These are phyloP conservation scores for Halophytophthora polymorphica DNA, from an alignment of 352 stramenopile species.

Conservation along the genomic window DNA sequence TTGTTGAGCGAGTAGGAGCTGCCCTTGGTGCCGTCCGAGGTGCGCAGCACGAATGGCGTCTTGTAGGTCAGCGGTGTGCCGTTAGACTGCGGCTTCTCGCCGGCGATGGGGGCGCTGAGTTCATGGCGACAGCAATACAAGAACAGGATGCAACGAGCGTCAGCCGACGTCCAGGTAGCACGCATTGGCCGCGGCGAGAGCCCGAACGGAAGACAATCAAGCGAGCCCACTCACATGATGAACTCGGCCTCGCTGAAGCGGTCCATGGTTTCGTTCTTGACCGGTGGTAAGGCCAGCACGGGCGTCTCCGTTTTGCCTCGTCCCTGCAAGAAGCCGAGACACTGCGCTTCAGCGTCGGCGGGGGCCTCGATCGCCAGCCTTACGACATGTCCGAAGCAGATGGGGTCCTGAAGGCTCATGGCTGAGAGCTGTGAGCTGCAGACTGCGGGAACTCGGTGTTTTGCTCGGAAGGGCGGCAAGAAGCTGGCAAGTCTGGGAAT, in stretches of 20 bases:
- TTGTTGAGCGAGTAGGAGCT: slow-evolving; percentile 76
- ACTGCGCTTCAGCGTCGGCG: slow-evolving; percentile 12
- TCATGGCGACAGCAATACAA: no score
- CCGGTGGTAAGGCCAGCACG: slow-evolving; percentile 52
- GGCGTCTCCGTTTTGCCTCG: slow-evolving; percentile 32
- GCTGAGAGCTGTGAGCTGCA: slow-evolving; percentile 3
- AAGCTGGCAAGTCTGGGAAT: slow-evolving; percentile 30
- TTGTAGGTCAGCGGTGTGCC: slow-evolving; percentile 61
- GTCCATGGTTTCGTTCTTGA: slow-evolving; percentile 37
- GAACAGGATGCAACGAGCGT: background rate
- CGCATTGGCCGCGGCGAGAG: background rate
- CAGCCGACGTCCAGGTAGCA: background rate
- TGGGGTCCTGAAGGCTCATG: slow-evolving; percentile 27
- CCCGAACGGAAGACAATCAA: no score
- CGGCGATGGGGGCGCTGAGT: slow-evolving; percentile 38
- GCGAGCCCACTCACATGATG: slow-evolving; percentile 58
- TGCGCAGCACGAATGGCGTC: slow-evolving; percentile 66
- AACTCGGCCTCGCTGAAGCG: slow-evolving; percentile 60
- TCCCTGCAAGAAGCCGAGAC: slow-evolving; percentile 54
- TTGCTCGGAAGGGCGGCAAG: slow-evolving; percentile 6
- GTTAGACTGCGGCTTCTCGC: slow-evolving; percentile 42
- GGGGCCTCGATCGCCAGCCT: slow-evolving; percentile 39
- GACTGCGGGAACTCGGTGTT: slow-evolving; percentile 5
- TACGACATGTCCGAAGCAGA: slow-evolving; percentile 58
- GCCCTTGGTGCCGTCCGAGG: slow-evolving; percentile 41